Percentiles rank a stretch among this genome's conserved stretches.
Conservation (phyloP, 768 basidiomycete species). For the Lentinula sp. region DNA sequence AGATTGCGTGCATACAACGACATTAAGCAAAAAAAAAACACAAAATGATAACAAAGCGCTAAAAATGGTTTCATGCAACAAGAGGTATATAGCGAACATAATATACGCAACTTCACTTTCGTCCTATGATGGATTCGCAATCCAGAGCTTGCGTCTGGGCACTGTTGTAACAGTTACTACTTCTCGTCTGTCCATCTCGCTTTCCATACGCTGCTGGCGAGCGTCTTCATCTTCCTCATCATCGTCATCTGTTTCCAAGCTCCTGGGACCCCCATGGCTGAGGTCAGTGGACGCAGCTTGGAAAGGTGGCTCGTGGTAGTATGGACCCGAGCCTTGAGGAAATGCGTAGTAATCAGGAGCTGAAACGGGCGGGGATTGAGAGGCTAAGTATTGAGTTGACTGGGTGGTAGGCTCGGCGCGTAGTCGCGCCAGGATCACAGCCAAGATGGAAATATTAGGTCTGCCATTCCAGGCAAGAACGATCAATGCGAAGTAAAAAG, state of each 20-base stretch:
- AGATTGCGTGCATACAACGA: conserved; percentile 5
- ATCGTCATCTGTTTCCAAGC: conserved; percentile 50
- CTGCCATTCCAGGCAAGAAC: conserved; percentile 51
- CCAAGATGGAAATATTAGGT: conserved; percentile 52
- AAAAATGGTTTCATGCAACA: not conserved
- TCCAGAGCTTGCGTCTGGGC: conserved; percentile 69
- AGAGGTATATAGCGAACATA: not conserved
- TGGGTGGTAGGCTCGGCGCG: conserved; percentile 20
- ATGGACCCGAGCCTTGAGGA: conserved; percentile 49
- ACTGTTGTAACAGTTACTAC: conserved; percentile 76
- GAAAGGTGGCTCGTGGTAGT: conserved; percentile 61
- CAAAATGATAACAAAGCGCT: not conserved
- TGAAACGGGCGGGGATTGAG: conserved; percentile 29
- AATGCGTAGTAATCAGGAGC: conserved; percentile 36
- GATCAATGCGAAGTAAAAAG: conserved; percentile 52
- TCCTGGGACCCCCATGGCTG: conserved; percentile 43
- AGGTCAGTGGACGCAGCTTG: conserved; percentile 32
- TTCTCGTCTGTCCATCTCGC: conserved; percentile 76
- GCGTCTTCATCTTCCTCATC: conserved; percentile 73
- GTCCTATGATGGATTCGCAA: conserved; percentile 57
- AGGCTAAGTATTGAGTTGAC: conserved; percentile 24
- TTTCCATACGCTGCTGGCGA: conserved; percentile 69
- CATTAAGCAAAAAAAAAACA: conserved; percentile 1
- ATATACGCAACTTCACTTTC: not conserved
- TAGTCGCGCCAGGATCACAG: conserved; percentile 39